A percentile compares a stretch with the other conserved stretches of the same genome.
Evolutionary conservation across 2,329 filamentous ascomycete species (phyloP).

Genomic region (Xylaria polymorpha): DNA sequence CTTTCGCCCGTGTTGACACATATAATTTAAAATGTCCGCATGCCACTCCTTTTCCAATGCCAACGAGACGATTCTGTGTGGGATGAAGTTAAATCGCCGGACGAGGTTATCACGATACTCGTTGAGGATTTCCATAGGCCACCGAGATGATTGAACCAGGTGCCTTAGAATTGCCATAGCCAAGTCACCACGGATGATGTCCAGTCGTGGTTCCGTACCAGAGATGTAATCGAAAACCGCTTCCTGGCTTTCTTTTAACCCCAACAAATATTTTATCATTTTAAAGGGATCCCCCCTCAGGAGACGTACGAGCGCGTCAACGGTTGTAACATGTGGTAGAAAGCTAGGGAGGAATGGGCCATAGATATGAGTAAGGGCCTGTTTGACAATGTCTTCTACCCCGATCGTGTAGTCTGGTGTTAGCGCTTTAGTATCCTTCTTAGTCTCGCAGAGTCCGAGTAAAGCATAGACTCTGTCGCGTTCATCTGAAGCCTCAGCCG

Average conservation of each 20-base stretch:
- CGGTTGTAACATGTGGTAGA: neutral
- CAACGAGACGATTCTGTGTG: neutral
- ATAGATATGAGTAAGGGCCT: neutral
- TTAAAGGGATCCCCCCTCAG: neutral
- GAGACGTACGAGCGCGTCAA: neutral
- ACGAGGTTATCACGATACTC: too few species aligned
- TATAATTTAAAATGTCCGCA: neutral
- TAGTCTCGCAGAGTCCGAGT: neutral
- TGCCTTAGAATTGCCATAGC: neutral
- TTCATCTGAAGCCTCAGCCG: neutral
- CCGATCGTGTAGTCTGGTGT: neutral
- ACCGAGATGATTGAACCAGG: neutral
- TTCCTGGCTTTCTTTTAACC: neutral
- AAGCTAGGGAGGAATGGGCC: neutral
- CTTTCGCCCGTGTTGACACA: neutral
- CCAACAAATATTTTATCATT: neutral
- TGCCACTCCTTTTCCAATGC: neutral
- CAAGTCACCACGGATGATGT: neutral
- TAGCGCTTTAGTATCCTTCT: neutral
- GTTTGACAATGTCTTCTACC: neutral
- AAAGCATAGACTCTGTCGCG: constrained; percentile 9
- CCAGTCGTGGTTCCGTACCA: neutral
- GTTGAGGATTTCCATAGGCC: neutral
- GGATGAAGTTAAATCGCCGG: neutral
- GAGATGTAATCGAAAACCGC: neutral